Conservation (phyloP, 2,329 filamentous ascomycete genomes). For the Cladosporium austrohemisphaericum region DNA sequence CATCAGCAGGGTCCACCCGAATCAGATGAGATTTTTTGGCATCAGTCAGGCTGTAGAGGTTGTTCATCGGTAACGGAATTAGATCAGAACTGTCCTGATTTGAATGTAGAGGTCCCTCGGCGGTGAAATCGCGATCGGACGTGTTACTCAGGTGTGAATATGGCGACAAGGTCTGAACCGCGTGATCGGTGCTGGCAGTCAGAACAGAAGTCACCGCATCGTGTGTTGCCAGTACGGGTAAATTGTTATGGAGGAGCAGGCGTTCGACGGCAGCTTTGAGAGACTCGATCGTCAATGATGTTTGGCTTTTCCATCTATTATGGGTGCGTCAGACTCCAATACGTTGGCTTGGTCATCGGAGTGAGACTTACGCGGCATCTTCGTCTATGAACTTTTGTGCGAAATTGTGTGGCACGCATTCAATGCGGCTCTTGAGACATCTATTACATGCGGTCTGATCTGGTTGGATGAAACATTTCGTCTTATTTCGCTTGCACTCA, state of each 20-base stretch:
- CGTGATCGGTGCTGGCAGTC: not conserved
- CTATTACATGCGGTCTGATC: not conserved
- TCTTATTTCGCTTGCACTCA: conserved; percentile 2
- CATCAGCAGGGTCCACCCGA: conserved; percentile 1
- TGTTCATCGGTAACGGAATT: conserved; percentile 1
- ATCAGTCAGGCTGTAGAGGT: not conserved
- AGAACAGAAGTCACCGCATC: not conserved
- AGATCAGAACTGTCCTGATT: not conserved
- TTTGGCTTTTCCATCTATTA: not conserved
- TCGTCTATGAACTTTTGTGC: conserved; percentile 7
- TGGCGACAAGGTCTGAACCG: not conserved
- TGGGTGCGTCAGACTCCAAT: not conserved
- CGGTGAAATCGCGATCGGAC: not conserved
- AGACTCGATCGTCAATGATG: not conserved
- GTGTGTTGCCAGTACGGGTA: not conserved
- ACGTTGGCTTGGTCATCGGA: not conserved
- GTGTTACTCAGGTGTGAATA: not conserved
- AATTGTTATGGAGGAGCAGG: not conserved
- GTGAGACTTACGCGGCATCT: not conserved
- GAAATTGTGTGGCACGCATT: conserved; percentile 3
- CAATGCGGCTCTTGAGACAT: not conserved
- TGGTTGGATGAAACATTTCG: conserved; percentile 1
- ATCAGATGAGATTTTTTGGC: conserved; percentile 5
- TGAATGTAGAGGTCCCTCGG: not conserved
- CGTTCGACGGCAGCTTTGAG: conserved; percentile 1